A percentile compares a stretch with the other conserved stretches of the same genome.
These are phyloP conservation scores for Tagetes patula DNA, from an alignment of 129 eudicot genomes.

Conservation along the genomic window DNA sequence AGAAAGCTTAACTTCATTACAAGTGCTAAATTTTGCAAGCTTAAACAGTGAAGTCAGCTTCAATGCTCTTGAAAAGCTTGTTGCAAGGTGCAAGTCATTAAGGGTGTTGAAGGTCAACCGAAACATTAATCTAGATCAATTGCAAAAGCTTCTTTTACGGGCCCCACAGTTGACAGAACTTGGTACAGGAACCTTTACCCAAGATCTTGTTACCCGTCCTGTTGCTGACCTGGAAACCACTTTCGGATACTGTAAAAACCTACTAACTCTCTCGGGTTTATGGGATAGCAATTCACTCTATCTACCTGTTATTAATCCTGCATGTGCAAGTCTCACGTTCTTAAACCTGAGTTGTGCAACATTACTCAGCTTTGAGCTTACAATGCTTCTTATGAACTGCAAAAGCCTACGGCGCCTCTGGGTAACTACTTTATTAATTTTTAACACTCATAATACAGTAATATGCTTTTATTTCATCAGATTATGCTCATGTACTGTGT, in stretches of 20 bases:
- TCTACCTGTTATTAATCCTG: slow-evolving; percentile 62
- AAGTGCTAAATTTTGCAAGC: slow-evolving; percentile 66
- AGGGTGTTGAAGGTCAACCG: slow-evolving; percentile 64
- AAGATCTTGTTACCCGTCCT: slow-evolving; percentile 47
- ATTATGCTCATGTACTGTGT: neutral
- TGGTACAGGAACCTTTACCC: slow-evolving; percentile 74
- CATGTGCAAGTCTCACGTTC: slow-evolving; percentile 54
- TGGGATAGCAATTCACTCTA: slow-evolving; percentile 61
- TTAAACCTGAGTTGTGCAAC: slow-evolving; percentile 65
- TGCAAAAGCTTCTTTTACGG: slow-evolving; percentile 54
- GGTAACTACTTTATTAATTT: slow-evolving; percentile 45
- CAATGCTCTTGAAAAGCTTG: slow-evolving; percentile 63
- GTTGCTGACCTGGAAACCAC: slow-evolving; percentile 38
- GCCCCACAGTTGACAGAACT: slow-evolving; percentile 66
- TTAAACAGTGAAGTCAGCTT: slow-evolving; percentile 67
- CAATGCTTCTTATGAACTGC: slow-evolving; percentile 52
- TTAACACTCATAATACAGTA: no score
- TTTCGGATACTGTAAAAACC: slow-evolving; percentile 50
- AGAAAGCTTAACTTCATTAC: slow-evolving; percentile 56
- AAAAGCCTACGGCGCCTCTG: slow-evolving; percentile 77
- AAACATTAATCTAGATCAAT: slow-evolving; percentile 49
- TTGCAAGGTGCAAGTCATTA: slow-evolving; percentile 58
- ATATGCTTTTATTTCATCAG: neutral
- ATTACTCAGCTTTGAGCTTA: slow-evolving; percentile 54
- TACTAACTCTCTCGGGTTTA: slow-evolving; percentile 63